These are phyloP conservation scores for Helianthus tuberosus DNA, from an alignment of 129 eudicot species.

Conservation along the genomic window DNA sequence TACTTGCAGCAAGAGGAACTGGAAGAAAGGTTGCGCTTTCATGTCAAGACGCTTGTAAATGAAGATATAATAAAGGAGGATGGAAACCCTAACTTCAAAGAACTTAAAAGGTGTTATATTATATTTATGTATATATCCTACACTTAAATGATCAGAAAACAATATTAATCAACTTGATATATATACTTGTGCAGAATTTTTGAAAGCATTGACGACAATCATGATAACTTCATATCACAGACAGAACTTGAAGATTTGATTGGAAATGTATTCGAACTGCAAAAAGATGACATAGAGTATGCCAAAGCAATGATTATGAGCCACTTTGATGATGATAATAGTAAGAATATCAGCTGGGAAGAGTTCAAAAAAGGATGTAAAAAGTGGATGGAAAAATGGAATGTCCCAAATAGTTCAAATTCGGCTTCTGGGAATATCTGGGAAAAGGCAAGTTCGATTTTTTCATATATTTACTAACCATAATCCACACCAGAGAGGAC, in stretches of 20 bases:
- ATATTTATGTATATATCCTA: neutral
- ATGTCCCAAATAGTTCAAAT: neutral
- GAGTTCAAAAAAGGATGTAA: conserved; percentile 22
- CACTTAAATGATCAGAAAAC: too few species aligned
- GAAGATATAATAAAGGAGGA: neutral
- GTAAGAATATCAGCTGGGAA: neutral
- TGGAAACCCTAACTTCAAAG: neutral
- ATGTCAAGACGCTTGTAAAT: conserved; percentile 13
- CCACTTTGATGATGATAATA: conserved; percentile 25
- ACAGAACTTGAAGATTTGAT: conserved; percentile 13
- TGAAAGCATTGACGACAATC: neutral
- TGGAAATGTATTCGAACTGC: neutral
- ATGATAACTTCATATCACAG: neutral
- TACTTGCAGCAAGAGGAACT: conserved; percentile 24
- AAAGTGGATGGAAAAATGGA: conserved; percentile 18
- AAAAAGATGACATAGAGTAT: conserved; percentile 21
- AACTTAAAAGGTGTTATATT: conserved; percentile 8
- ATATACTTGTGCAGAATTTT: neutral
- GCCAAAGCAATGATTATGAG: conserved; percentile 23
- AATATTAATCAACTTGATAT: too few species aligned
- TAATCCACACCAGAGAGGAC: too few species aligned
- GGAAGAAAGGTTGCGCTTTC: neutral
- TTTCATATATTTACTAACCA: too few species aligned
- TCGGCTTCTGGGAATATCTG: neutral
- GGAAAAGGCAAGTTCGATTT: neutral